Evolutionary conservation across 208 protist species (phyloP), one percentile per base, ranked within the genome.

Genomic region (Naegleria fowleri): DNA sequence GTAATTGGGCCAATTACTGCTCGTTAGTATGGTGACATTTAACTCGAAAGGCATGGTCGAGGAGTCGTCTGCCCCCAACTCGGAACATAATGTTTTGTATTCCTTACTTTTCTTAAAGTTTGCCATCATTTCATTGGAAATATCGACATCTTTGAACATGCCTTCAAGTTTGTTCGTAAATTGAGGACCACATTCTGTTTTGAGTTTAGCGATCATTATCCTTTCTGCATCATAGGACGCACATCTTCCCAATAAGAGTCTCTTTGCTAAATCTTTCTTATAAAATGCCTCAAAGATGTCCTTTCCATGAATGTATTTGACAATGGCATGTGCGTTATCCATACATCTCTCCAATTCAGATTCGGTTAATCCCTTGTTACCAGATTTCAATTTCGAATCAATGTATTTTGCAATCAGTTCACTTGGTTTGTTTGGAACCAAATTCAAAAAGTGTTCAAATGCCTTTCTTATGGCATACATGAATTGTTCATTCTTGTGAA

Each of bases 201-300:
- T 98, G 67, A 99, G 93, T 55, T 97, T 95, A 36, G 92, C 93
- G 83, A 99, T 95, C 92, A 99, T 98, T 58, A 90, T 91, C 91
- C 96, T 95, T 93, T 99, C 98, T 19, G 94, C 93, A 9, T 97
- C 95, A 29, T 97, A 91, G 29, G 93, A 95, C 5, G 95, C 92
- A 9, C 86, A 92, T 90, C 96, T 97, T 67, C 93, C 94, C 33
- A 97, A 92, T 83, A 99, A 93, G 90, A 99, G 95, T 58, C 98
- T 95, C 83, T 97, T 97, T 19, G 96, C 94, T 39, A 99, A 93
- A 94, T 98, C 96, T 55, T 96, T 95, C 94, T 98, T 98, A 94
- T 99, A 99, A 83, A 98, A 97, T 11, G 95, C 95, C 94, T 99
- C 98, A 92, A 99, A 99, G 33, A 98, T 92, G 90, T 99, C 97